These are phyloP conservation scores for Leishmania lainsoni DNA, from an alignment of 208 protist species.

Conservation along the genomic window DNA sequence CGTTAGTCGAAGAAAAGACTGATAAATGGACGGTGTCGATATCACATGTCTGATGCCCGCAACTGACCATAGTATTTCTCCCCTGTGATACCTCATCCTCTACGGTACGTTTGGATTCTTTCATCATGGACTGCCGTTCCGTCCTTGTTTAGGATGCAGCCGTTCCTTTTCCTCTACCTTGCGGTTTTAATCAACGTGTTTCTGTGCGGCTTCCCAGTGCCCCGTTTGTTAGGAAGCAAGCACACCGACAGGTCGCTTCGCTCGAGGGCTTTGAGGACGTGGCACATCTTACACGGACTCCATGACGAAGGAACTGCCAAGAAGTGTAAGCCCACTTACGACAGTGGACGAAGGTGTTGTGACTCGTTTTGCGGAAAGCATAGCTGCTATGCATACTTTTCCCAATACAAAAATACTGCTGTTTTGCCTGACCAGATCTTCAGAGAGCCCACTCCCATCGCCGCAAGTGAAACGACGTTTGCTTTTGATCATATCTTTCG, in stretches of 20 bases:
- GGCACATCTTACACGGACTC: background rate
- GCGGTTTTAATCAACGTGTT: background rate
- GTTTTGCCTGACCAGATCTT: background rate
- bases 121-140: background rate
- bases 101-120: background rate
- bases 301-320: background rate
- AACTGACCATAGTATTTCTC: background rate
- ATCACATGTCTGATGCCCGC: background rate
- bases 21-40: background rate
- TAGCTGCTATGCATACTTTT: background rate
- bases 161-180: background rate
- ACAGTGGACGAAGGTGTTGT: background rate
- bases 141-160: background rate
- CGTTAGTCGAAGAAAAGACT: background rate
- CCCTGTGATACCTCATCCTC: background rate
- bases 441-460: too few relatives aligned
- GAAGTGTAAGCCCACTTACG: too few relatives aligned
- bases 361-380: background rate
- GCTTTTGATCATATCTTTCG: background rate
- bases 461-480: background rate
- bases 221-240: background rate
- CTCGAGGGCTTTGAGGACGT: too few relatives aligned
- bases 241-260: background rate
- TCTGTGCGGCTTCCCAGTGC: background rate
- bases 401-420: too few relatives aligned